Evolutionary conservation across 805 yeast genomes (phyloP), one percentile per base, ranked within the genome.

Genomic region (Phaffomyces antillensis): DNA sequence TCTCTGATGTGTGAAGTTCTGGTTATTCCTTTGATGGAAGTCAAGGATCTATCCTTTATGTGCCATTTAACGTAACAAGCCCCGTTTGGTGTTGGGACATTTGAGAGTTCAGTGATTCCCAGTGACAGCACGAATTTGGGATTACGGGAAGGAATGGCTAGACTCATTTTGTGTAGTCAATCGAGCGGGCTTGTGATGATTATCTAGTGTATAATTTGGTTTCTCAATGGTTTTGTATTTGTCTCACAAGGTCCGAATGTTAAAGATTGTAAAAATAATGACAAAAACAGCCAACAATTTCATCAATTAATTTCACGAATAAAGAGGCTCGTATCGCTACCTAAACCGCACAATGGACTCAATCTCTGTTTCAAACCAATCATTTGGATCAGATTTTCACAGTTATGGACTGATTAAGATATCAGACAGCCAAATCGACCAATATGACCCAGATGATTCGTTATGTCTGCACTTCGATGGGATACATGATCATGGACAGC

Each of bases 1-100:
- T 74, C 71, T 33, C 64, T 65, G 28, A 83, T 74, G 9, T 60
- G 61, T 0, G 60, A 68, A 23, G 64, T 61, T 2, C 64, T 64
- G 0, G 88, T 78, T 24, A 47, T 46, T 6, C 79, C 78, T 41
- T 70, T 62, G 5, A 71, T 53, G n/a, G 68, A 13, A 7, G 40
- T 11, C 3, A 43, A 25, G 16, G 44, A 69, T n/a, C 68, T 40
- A 4, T 83, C 88, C 44, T 72, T 70, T 10, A 86, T 66, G 37
- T 68, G 70, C 75, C 90, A 75, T 46, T 81, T 79, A 17, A 88
- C 76, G 50, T 63, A 79, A 53, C 91, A 79, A 33, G 68, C 59
- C 0, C 95, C 95, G 3, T 79, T 68, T 1, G 83, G 71, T 52
- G 86, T 89, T 2, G 98, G 98, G 26, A 91, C 76, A 56, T 90